A percentile compares a stretch with the other conserved stretches of the same genome.
Evolutionary conservation across 345 rosid genomes (phyloP).

Genomic region (Barbarea vulgaris): DNA sequence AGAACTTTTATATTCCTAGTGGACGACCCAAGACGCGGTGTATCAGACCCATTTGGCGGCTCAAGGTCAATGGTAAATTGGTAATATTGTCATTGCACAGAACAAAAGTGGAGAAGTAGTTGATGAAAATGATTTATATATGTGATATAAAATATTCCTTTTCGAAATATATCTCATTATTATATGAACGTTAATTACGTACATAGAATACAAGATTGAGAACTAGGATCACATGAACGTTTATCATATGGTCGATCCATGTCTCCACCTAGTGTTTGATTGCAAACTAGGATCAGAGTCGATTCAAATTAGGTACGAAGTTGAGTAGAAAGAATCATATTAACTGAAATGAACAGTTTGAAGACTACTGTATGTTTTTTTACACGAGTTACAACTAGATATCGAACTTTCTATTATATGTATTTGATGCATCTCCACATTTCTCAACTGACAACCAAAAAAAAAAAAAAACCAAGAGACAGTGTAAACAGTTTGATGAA

Average conservation of each 20-base stretch:
- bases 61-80: no score
- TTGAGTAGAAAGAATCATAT: neutral
- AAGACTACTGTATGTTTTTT: neutral
- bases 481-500: neutral
- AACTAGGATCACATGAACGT: no score
- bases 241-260: no score
- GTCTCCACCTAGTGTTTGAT: no score
- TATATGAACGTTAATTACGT: neutral
- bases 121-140: no score
- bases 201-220: no score
- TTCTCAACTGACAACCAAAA: neutral
- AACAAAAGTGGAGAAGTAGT: no score
- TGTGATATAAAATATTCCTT: neutral
- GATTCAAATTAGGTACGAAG: neutral
- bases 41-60: neutral
- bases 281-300: neutral
- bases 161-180: neutral
- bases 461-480: neutral
- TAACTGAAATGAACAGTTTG: neutral
- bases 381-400: constrained; percentile 8
- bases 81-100: no score
- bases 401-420: constrained; percentile 3
- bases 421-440: neutral
- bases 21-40: constrained; percentile 18
- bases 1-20: neutral